Base-by-base conservation (phyloP, 176 grass and related monocot genomes). In the Juncus inflexus region DNA sequence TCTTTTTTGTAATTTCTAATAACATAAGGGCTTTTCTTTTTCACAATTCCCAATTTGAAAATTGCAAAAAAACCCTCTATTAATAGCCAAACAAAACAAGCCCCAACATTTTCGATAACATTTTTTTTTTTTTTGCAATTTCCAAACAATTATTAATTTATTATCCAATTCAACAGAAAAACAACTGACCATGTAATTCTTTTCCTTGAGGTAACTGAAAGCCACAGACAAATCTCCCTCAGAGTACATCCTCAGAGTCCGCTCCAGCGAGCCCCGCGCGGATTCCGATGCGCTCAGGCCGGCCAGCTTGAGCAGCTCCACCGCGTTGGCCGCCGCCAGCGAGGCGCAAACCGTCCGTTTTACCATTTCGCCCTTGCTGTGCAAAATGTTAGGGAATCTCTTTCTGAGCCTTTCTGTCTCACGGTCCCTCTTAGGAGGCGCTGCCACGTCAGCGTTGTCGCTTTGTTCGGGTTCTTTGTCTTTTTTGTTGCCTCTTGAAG, bases 281-380 rank as follows among this genome's bases (percentile, higher is more conserved):
- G 83, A 65, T 69, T 85, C 63, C 40, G 72, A 80, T 75, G 78
- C 84, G 70, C 80, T 83, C n/a, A 97, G 82, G 64, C 91, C 88
- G 65, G 86, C 80, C 73, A 97, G 69, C 61, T 97, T 97, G 61
- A 97, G 80, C 52, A 97, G 80, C 76, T 89, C 85, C 47, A 97
- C 52, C 3, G 80, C 88, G 79, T 91, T 97, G 74, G 94, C 85
- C 72, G 82, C 68, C 38, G 87, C 64, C 68, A 91, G 77, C 7
- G 94, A 97, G 79, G 81, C 84, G 55, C 67, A 63, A 37, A 86
- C 56, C 62, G 77, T 80, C 67, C 69, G 91, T 86, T 75, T 78
- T 49, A 82, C 68, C 58, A 77, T 76, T 70, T 75, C 79, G 63
- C 72, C 73, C 77, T 69, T 81, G 62, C 63, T 86, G 50, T 72